These are phyloP conservation scores for Tylopilus felleus DNA, from an alignment of 768 basidiomycete genomes.

Conservation along the genomic window DNA sequence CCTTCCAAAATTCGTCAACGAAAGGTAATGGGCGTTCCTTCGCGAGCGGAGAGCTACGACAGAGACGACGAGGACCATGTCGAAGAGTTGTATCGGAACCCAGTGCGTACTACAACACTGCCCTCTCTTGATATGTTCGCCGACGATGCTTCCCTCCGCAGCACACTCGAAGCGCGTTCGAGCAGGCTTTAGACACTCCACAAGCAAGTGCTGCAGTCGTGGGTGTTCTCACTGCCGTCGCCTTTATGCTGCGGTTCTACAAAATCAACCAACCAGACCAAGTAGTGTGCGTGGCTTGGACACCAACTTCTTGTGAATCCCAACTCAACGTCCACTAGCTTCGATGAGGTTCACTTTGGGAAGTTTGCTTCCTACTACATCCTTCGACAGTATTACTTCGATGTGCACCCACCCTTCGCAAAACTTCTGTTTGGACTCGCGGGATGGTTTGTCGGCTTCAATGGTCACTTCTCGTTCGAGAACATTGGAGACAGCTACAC, in stretches of 20 bases:
- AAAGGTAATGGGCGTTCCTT: conserved; percentile 14
- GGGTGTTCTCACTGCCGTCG: conserved; percentile 62
- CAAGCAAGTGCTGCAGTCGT: conserved; percentile 63
- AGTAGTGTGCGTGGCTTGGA: conserved; percentile 68
- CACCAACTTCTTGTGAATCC: neutral
- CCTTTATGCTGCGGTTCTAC: conserved; percentile 86
- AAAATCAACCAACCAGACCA: conserved; percentile 94
- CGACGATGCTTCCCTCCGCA: conserved; percentile 25
- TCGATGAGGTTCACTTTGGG: conserved; percentile 98
- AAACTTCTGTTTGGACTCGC: conserved; percentile 92
- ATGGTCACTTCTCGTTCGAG: conserved; percentile 91
- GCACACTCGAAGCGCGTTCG: conserved; percentile 58
- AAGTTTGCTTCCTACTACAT: conserved; percentile 98
- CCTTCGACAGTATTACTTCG: conserved; percentile 93
- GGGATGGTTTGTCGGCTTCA: conserved; percentile 96
- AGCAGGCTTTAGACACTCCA: conserved; percentile 59
- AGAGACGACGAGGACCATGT: conserved; percentile 52
- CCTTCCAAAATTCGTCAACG: conserved; percentile 32
- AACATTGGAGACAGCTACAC: conserved; percentile 94
- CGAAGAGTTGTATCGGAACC: conserved; percentile 45
- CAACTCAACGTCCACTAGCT: conserved; percentile 44
- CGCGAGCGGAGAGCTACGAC: conserved; percentile 28
- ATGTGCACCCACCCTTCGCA: conserved; percentile 96
- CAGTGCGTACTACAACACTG: conserved; percentile 34
- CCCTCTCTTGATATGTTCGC: conserved; percentile 10